A percentile compares a stretch with the other conserved stretches of the same genome.
Conservation (phyloP, 2,329 filamentous ascomycete genomes). For the Cercospora sp. region DNA sequence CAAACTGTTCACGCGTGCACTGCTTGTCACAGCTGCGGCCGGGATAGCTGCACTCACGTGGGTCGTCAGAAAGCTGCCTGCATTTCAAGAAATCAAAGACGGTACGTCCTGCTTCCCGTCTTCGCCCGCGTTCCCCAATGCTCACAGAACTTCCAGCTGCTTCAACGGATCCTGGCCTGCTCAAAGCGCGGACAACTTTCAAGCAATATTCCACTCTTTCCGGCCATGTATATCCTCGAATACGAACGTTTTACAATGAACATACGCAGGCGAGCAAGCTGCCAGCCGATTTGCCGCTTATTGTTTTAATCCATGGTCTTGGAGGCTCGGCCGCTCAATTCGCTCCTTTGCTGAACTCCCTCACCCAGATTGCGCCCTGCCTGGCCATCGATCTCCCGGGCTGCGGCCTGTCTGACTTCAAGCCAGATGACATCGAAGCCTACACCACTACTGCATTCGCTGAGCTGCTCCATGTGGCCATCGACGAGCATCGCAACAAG, state of each 20-base stretch:
- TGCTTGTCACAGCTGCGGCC: slow-evolving; percentile 9
- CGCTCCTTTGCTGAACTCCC: slow-evolving; percentile 66
- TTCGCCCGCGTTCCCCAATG: not conserved
- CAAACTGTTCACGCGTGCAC: not conserved
- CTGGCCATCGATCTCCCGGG: slow-evolving; percentile 88
- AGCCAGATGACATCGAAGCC: slow-evolving; percentile 69
- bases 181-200: slow-evolving; percentile 73
- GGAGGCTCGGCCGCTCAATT: slow-evolving; percentile 93
- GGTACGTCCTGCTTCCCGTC: slow-evolving; percentile 10
- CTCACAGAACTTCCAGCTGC: slow-evolving; percentile 18
- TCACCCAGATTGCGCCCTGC: slow-evolving; percentile 69
- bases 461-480: slow-evolving; percentile 71
- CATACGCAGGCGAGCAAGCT: slow-evolving; percentile 83
- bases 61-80: slow-evolving; percentile 7
- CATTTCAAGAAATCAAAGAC: slow-evolving; percentile 12
- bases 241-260: slow-evolving; percentile 80
- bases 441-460: slow-evolving; percentile 76
- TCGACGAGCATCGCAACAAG: slow-evolving; percentile 69
- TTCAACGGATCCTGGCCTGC: slow-evolving; percentile 70
- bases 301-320: slow-evolving; percentile 90
- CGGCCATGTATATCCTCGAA: slow-evolving; percentile 66
- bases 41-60: slow-evolving; percentile 10
- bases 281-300: slow-evolving; percentile 71
- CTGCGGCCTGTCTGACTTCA: slow-evolving; percentile 77
- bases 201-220: slow-evolving; percentile 70